These are phyloP conservation scores for Globisporangium mamillatum DNA, from an alignment of 352 stramenopile species.

Conservation along the genomic window DNA sequence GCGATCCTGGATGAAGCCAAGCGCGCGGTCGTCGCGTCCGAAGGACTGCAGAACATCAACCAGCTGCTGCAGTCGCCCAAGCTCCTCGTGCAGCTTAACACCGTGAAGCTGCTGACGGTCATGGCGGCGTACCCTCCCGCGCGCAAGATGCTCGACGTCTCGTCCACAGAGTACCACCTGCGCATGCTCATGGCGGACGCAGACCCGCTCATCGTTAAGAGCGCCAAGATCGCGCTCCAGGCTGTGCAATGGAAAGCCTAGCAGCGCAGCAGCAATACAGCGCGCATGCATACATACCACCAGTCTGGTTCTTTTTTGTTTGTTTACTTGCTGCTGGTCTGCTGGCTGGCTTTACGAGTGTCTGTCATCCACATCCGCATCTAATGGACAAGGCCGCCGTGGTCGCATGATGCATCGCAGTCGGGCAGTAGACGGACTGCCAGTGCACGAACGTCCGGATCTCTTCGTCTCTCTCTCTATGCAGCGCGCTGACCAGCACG, in stretches of 20 bases:
- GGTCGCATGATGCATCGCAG: background rate
- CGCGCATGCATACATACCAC: background rate
- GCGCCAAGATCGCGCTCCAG: constrained; percentile 48
- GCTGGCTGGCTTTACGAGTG: background rate
- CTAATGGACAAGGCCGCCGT: background rate
- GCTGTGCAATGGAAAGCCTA: constrained; percentile 63
- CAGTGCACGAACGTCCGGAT: background rate
- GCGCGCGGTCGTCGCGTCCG: constrained; percentile 48
- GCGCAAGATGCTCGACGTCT: constrained; percentile 42
- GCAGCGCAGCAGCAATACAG: background rate
- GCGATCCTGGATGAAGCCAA: constrained; percentile 69
- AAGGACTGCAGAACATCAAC: constrained; percentile 48
- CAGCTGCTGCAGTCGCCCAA: constrained; percentile 63
- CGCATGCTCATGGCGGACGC: constrained; percentile 33
- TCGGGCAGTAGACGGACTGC: background rate
- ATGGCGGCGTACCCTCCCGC: constrained; percentile 58
- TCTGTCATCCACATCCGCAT: background rate
- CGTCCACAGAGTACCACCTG: constrained; percentile 50
- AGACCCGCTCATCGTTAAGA: constrained; percentile 51
- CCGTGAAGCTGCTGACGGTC: constrained; percentile 58
- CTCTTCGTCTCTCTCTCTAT: background rate
- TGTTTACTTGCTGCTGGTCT: background rate
- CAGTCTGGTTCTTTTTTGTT: constrained; percentile 2
- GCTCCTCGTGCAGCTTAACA: constrained; percentile 58
- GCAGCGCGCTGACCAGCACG: background rate